Evolutionary conservation across 2,329 filamentous ascomycete genomes (phyloP).

Genomic region (Cryphonectria parasitica): DNA sequence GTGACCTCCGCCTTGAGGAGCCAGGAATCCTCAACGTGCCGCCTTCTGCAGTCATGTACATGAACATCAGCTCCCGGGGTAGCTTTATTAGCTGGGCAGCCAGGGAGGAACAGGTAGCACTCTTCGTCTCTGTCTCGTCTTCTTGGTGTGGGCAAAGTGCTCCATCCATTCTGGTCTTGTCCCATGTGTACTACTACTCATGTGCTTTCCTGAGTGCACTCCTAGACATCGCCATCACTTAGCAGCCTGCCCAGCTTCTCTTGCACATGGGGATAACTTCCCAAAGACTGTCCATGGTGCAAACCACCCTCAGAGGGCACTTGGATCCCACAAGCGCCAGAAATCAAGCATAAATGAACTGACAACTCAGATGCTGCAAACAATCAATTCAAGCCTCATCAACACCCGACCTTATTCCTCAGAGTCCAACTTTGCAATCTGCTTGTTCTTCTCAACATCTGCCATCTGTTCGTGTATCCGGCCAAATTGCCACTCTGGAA

Average conservation of each 20-base stretch:
- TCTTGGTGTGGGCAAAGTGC: background rate
- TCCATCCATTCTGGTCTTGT: background rate
- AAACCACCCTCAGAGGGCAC: background rate
- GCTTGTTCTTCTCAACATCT: slow-evolving; percentile 42
- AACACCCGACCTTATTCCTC: background rate
- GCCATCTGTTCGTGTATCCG: slow-evolving; percentile 44
- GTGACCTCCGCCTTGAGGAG: background rate
- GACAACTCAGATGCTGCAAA: background rate
- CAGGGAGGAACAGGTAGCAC: background rate
- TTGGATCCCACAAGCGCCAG: background rate
- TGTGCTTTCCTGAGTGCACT: background rate
- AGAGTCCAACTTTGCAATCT: slow-evolving; percentile 42
- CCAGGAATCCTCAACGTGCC: background rate
- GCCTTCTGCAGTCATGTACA: background rate
- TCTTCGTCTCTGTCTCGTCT: background rate
- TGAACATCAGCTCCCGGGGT: background rate
- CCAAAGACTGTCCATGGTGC: background rate
- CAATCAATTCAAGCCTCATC: background rate
- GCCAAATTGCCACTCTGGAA: slow-evolving; percentile 77
- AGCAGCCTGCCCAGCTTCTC: background rate
- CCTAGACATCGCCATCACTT: background rate
- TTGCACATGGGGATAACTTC: too few species aligned
- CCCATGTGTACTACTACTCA: background rate
- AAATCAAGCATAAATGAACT: background rate
- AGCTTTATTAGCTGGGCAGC: background rate